phyloP scores from a whole-genome alignment of 2,329 filamentous ascomycete genomes.

The Paracamarosporium sp. region DNA sequence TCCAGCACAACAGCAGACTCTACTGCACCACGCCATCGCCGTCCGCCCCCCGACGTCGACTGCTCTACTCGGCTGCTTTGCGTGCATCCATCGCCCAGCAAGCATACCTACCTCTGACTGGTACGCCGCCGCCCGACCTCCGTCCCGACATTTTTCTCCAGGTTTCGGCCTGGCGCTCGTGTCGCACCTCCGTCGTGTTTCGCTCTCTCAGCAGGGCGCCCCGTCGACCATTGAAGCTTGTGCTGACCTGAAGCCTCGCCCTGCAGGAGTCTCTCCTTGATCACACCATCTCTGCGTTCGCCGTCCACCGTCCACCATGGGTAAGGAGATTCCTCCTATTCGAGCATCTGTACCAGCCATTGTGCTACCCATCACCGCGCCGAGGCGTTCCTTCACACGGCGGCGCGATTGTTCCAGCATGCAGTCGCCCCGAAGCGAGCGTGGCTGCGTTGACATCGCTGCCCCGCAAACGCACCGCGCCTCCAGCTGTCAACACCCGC shows the following conservation, averaged over 20 bases:
- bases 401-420: constrained; percentile 12
- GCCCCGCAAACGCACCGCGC: constrained; percentile 7
- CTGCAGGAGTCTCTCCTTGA: constrained; percentile 44
- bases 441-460: constrained; percentile 12
- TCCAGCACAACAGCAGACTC: constrained; percentile 29
- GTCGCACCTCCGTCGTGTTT: constrained; percentile 42
- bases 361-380: constrained; percentile 17
- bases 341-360: constrained; percentile 13
- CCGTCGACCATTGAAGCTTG: constrained; percentile 17
- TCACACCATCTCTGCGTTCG: constrained; percentile 35
- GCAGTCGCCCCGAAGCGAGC: constrained; percentile 18
- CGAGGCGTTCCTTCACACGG: constrained; percentile 13
- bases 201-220: constrained; percentile 26
- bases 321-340: constrained; percentile 35
- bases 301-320: constrained; percentile 43
- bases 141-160: constrained; percentile 43
- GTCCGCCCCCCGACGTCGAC: constrained; percentile 24
- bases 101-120: constrained; percentile 46
- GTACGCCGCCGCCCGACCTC: constrained; percentile 37
- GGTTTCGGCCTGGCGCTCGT: constrained; percentile 28
- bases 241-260: constrained; percentile 28
- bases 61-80: constrained; percentile 38
- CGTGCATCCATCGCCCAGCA: constrained; percentile 40
- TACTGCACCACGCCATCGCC: constrained; percentile 34
- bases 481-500: constrained; percentile 25